Conservation (phyloP, 2,329 filamentous ascomycete species). For the Oidium heveae region DNA sequence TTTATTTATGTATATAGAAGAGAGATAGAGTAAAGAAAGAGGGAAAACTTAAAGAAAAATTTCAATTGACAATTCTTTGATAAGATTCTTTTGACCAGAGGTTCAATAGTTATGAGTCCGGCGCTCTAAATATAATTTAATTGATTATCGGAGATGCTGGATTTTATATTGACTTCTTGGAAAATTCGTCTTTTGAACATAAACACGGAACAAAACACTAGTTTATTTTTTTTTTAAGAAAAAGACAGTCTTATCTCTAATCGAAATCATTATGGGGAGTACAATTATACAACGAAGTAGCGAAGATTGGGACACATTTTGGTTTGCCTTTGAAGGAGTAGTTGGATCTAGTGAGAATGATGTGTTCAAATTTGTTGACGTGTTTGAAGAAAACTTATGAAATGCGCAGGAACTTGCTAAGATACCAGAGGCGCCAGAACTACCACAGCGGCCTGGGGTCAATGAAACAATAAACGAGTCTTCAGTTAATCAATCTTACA, state of each 20-base stretch:
- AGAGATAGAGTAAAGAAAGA: not conserved
- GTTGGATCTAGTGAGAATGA: not conserved
- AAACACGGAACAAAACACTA: not conserved
- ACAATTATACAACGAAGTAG: not conserved
- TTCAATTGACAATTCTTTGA: too few relatives aligned
- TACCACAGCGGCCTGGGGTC: not conserved
- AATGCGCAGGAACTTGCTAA: not conserved
- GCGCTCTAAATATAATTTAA: not conserved
- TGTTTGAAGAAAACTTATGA: not conserved
- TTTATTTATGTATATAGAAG: too few relatives aligned
- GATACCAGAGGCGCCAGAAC: not conserved
- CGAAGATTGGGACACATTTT: conserved; percentile 1
- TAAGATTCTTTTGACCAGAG: too few relatives aligned
- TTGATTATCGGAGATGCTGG: not conserved
- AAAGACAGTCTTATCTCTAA: not conserved
- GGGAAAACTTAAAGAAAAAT: too few relatives aligned
- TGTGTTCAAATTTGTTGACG: not conserved
- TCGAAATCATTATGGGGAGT: not conserved
- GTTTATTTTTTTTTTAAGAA: too few relatives aligned
- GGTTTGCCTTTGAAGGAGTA: not conserved
- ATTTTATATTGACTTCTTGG: not conserved
- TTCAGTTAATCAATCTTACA: not conserved
- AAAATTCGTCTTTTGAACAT: not conserved
- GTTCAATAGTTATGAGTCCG: not conserved
- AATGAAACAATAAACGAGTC: not conserved